phyloP scores from a whole-genome alignment of 768 basidiomycete species.

The Gymnopilus dilepis region DNA sequence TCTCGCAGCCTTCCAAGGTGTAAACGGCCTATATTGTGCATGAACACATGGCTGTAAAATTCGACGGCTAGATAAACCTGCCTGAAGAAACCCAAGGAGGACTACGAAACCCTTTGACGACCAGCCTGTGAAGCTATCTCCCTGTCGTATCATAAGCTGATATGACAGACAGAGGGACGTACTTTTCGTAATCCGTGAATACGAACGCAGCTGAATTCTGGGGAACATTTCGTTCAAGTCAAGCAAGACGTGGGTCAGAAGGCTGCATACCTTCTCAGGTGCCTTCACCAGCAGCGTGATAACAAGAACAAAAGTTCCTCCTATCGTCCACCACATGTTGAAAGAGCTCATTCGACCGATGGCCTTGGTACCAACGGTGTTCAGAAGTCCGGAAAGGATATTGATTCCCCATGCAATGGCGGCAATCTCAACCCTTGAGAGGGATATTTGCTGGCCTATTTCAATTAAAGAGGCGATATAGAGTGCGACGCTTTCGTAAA shows the following conservation, averaged over 20 bases:
- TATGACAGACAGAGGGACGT: background rate
- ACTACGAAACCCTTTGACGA: slow-evolving; percentile 57
- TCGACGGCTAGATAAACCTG: slow-evolving; percentile 8
- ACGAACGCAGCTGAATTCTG: slow-evolving; percentile 59
- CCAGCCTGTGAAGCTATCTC: slow-evolving; percentile 59
- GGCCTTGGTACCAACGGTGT: slow-evolving; percentile 60
- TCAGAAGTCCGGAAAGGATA: slow-evolving; percentile 57
- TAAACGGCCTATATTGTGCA: slow-evolving; percentile 50
- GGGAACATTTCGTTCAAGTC: background rate
- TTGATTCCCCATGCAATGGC: slow-evolving; percentile 65
- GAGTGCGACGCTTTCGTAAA: slow-evolving; percentile 47
- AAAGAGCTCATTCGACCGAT: slow-evolving; percentile 60
- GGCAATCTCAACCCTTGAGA: slow-evolving; percentile 53
- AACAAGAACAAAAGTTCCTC: slow-evolving; percentile 61
- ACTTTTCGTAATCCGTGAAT: slow-evolving; percentile 64
- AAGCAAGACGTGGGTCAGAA: background rate
- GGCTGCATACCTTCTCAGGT: slow-evolving; percentile 49
- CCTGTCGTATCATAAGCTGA: background rate
- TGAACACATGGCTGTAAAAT: background rate
- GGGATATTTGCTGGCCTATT: slow-evolving; percentile 47
- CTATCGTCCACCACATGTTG: slow-evolving; percentile 66
- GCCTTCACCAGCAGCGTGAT: slow-evolving; percentile 62
- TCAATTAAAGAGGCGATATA: slow-evolving; percentile 61
- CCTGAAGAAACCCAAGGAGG: slow-evolving; percentile 60
- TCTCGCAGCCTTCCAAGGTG: slow-evolving; percentile 66